Conservation (phyloP, 2,329 filamentous ascomycete species). For the Cyclaneusma minus region DNA sequence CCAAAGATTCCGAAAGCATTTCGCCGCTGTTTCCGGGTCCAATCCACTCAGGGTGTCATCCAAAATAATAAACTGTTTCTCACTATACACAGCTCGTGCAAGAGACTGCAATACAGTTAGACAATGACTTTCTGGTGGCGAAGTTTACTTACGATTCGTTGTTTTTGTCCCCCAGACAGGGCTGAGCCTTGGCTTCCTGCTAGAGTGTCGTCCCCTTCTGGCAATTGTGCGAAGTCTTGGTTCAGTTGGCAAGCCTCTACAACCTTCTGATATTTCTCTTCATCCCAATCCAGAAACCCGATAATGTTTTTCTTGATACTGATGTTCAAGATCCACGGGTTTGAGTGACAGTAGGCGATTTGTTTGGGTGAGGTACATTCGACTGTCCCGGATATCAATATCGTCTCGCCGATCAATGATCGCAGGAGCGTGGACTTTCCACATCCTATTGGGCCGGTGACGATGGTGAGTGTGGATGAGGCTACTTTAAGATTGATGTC, state of each 20-base stretch:
- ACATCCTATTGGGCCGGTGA: slow-evolving; percentile 13
- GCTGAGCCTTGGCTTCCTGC: slow-evolving; percentile 26
- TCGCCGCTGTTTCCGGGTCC: slow-evolving; percentile 20
- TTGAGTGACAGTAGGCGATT: slow-evolving; percentile 9
- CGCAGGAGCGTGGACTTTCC: slow-evolving; percentile 14
- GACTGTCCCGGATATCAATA: slow-evolving; percentile 7
- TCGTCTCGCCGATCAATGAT: slow-evolving; percentile 11
- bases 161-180: slow-evolving; percentile 28
- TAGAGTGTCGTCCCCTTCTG: slow-evolving; percentile 19
- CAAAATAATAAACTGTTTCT: slow-evolving; percentile 5
- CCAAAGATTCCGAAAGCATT: slow-evolving; percentile 24
- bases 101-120: slow-evolving; percentile 7
- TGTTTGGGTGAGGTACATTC: slow-evolving; percentile 2
- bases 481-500: slow-evolving; percentile 3
- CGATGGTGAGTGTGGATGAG: slow-evolving; percentile 5
- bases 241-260: slow-evolving; percentile 20
- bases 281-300: slow-evolving; percentile 12
- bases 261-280: slow-evolving; percentile 16
- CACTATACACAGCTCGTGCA: slow-evolving; percentile 8
- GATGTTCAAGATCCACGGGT: slow-evolving; percentile 9
- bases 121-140: background rate
- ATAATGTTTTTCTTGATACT: slow-evolving; percentile 15
- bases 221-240: slow-evolving; percentile 18
- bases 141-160: slow-evolving; percentile 20
- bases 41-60: slow-evolving; percentile 7